A percentile compares a stretch with the other conserved stretches of the same genome.
These are phyloP conservation scores for Didymella pomorum DNA, from an alignment of 2,329 filamentous ascomycete genomes.

Conservation along the genomic window DNA sequence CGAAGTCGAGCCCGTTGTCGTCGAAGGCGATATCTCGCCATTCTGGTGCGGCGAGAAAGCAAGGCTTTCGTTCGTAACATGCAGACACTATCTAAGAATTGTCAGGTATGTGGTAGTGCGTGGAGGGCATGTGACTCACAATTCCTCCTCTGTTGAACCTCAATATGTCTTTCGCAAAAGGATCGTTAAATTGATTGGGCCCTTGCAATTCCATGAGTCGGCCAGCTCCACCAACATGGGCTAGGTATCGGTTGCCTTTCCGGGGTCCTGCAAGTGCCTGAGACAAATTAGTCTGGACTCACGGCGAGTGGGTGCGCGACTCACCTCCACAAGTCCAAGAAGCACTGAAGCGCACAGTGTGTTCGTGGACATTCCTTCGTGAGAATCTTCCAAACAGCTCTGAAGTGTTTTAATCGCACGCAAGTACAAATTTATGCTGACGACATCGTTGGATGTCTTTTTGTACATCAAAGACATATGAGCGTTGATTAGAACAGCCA, in stretches of 20 bases:
- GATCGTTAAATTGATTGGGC: conserved; percentile 34
- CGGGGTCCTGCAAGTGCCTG: conserved; percentile 45
- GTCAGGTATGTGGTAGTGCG: conserved; percentile 3
- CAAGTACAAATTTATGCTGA: conserved; percentile 40
- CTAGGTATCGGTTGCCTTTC: conserved; percentile 42
- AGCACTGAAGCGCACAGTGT: conserved; percentile 47
- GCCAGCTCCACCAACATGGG: conserved; percentile 46
- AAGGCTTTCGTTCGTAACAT: conserved; percentile 41
- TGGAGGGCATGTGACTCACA: conserved; percentile 25
- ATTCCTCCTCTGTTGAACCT: conserved; percentile 44
- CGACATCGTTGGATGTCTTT: conserved; percentile 33
- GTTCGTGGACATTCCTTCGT: conserved; percentile 43
- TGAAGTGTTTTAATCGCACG: conserved; percentile 44
- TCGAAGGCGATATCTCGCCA: conserved; percentile 48
- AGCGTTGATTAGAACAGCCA: conserved; percentile 40
- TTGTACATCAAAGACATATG: conserved; percentile 39
- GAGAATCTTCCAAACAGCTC: conserved; percentile 37
- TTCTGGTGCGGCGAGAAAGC: conserved; percentile 41
- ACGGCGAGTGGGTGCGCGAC: background rate
- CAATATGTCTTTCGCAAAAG: conserved; percentile 44
- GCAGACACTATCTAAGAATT: conserved; percentile 40
- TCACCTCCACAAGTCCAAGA: conserved; percentile 45
- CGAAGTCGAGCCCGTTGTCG: conserved; percentile 35
- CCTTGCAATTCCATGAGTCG: conserved; percentile 46
- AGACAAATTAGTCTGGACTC: background rate